phyloP scores from a whole-genome alignment of 139 green algal genomes.

The Ostreobium quekettii region DNA sequence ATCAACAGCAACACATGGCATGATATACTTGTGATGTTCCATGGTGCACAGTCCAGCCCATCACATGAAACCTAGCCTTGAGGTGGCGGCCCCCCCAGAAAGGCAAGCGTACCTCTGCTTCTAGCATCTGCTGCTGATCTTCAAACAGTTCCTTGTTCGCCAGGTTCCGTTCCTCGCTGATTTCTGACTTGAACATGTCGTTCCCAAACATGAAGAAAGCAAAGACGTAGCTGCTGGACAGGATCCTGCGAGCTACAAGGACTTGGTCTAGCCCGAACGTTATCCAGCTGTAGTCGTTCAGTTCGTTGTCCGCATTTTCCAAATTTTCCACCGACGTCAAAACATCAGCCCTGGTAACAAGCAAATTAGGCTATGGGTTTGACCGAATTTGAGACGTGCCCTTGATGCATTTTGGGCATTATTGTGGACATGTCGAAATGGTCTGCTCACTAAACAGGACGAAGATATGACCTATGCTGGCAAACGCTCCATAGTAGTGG shows the following conservation, averaged over 20 bases:
- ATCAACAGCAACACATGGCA: no score
- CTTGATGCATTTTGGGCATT: no score
- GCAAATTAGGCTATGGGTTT: neutral
- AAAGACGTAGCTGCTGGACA: slow-evolving; percentile 76
- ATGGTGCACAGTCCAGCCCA: no score
- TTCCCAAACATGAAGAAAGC: slow-evolving; percentile 85
- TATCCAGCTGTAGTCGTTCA: slow-evolving; percentile 41
- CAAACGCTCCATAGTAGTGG: no score
- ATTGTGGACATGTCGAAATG: no score
- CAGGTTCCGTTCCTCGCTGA: slow-evolving; percentile 51
- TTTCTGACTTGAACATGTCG: slow-evolving; percentile 60
- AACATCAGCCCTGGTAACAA: slow-evolving; percentile 26
- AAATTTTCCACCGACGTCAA: slow-evolving; percentile 28
- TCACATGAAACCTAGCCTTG: no score
- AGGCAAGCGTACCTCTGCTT: slow-evolving; percentile 56
- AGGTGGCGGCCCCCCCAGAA: no score
- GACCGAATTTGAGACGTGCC: no score
- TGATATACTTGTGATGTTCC: no score
- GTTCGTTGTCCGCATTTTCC: slow-evolving; percentile 43
- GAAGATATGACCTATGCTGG: no score
- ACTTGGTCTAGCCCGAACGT: slow-evolving; percentile 59
- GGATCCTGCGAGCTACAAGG: slow-evolving; percentile 48
- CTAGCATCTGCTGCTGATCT: slow-evolving; percentile 72
- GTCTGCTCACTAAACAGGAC: no score
- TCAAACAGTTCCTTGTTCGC: slow-evolving; percentile 84